Evolutionary conservation across 306 rosid species (phyloP).

Genomic region (Quercus aquifolioides): DNA sequence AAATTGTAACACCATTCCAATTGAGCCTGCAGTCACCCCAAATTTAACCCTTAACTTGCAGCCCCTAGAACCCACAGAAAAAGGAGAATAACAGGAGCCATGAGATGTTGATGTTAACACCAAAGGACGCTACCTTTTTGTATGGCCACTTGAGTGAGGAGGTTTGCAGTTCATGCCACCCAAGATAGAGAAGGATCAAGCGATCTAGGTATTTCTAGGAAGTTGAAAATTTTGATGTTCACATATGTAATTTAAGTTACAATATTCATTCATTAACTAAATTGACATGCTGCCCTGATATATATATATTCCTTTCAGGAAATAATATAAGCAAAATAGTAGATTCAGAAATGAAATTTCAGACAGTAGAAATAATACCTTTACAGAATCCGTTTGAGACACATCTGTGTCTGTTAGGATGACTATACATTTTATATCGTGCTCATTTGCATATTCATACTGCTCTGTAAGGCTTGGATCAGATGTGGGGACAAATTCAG

Average conservation of each 20-base stretch:
- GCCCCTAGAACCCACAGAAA: neutral
- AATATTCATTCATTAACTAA: neutral
- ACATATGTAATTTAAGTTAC: slow-evolving; percentile 3
- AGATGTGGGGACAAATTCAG: slow-evolving; percentile 71
- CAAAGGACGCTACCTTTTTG: neutral
- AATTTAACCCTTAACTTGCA: neutral
- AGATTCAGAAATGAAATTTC: slow-evolving; percentile 12
- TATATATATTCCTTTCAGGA: neutral
- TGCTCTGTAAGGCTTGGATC: slow-evolving; percentile 98
- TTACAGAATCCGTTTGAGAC: slow-evolving; percentile 55
- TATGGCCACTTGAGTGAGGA: neutral
- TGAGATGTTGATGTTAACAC: neutral
- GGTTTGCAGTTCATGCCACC: neutral
- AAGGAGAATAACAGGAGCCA: neutral
- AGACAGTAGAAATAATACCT: slow-evolving; percentile 46
- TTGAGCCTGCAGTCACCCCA: neutral
- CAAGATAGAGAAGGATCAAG: neutral
- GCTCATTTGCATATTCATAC: slow-evolving; percentile 92
- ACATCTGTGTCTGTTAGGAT: slow-evolving; percentile 71
- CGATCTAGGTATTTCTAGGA: neutral
- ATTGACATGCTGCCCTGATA: neutral
- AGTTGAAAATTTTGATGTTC: neutral
- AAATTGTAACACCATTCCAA: neutral
- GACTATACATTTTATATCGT: slow-evolving; percentile 85
- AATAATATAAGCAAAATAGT: neutral